Conservation (phyloP, 1,284 basidiomycete genomes). For the Trichosporon ovoides region DNA sequence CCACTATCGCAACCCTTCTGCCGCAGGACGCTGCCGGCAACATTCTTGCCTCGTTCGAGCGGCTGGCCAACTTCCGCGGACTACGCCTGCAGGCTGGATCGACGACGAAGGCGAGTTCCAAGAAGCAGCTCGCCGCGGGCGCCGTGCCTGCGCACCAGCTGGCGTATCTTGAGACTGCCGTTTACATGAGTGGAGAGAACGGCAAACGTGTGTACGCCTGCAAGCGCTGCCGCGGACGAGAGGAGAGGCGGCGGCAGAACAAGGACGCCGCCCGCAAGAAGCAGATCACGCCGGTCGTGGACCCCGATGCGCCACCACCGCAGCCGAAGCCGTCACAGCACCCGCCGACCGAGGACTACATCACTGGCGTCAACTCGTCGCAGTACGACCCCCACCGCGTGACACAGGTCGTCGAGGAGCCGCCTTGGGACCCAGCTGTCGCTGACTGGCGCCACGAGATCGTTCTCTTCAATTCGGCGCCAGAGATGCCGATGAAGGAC, state of each 20-base stretch:
- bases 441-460: conserved; percentile 58
- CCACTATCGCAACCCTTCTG: conserved; percentile 21
- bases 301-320: conserved; percentile 21
- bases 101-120: conserved; percentile 41
- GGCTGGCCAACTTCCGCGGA: conserved; percentile 36
- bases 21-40: conserved; percentile 31
- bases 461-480: conserved; percentile 92
- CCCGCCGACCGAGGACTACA: conserved; percentile 35
- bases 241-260: conserved; percentile 55
- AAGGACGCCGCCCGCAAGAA: conserved; percentile 43
- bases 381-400: conserved; percentile 38
- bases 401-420: conserved; percentile 42
- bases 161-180: conserved; percentile 43
- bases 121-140: conserved; percentile 43
- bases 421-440: conserved; percentile 37
- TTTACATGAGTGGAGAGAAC: conserved; percentile 43
- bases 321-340: conserved; percentile 16
- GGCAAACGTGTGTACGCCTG: conserved; percentile 63
- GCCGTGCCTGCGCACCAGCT: conserved; percentile 36
- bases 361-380: conserved; percentile 38
- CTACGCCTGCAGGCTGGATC: conserved; percentile 40
- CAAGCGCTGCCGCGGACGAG: conserved; percentile 73
- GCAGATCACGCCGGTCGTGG: conserved; percentile 29
- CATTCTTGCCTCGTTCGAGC: conserved; percentile 33
- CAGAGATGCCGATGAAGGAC: conserved; percentile 80